phyloP scores from a whole-genome alignment of 345 rosid species.

The Corchorus capsularis region DNA sequence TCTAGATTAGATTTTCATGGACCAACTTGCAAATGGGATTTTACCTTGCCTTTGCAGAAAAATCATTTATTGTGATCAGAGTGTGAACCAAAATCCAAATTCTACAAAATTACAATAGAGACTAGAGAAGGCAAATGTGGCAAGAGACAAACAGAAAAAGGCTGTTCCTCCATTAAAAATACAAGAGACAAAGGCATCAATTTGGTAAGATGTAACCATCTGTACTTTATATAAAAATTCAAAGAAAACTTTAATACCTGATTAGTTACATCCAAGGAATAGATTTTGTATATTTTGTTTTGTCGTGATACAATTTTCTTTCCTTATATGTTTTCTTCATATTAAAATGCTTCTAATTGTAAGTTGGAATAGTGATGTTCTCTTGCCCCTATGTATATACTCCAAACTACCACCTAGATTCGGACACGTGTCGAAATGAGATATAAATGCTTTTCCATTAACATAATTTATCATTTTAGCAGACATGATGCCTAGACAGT shows the following conservation, averaged over 20 bases:
- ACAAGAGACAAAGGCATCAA: constrained; percentile 22
- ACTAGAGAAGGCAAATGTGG: background rate
- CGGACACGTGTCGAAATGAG: background rate
- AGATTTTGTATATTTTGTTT: background rate
- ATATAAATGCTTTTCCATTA: background rate
- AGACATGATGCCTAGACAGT: background rate
- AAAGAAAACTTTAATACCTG: background rate
- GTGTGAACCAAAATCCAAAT: background rate
- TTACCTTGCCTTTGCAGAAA: background rate
- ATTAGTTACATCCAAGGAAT: background rate
- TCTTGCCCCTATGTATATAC: background rate
- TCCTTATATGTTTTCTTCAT: background rate
- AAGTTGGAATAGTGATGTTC: background rate
- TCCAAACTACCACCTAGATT: background rate
- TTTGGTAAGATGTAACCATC: constrained; percentile 35
- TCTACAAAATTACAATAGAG: background rate
- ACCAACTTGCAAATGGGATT: constrained; percentile 1
- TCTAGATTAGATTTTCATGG: background rate
- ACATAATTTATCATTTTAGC: background rate
- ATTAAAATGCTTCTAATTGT: background rate
- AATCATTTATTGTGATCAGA: background rate
- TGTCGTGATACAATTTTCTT: background rate
- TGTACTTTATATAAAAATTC: background rate
- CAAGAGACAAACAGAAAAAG: background rate
- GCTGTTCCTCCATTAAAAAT: background rate